Evolutionary conservation across 2,329 filamentous ascomycete species (phyloP).

Genomic region (Cytospora leucostoma): DNA sequence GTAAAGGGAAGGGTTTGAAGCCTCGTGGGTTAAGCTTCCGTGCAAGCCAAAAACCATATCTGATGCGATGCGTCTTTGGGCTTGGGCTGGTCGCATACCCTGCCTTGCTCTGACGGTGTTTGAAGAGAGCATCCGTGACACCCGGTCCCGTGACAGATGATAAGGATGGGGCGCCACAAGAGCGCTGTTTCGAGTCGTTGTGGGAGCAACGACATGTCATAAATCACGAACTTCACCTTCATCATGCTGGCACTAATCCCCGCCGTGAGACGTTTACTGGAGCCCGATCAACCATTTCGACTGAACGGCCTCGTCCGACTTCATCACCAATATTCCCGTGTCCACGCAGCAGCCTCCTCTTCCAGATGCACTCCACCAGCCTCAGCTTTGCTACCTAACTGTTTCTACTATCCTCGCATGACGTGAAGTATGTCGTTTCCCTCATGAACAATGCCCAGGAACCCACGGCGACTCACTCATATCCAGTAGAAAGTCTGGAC

Average conservation of each 20-base stretch:
- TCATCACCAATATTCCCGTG: background rate
- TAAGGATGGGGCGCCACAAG: background rate
- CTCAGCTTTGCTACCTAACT: slow-evolving; percentile 8
- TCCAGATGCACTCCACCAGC: background rate
- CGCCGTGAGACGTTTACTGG: background rate
- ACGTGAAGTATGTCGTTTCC: background rate
- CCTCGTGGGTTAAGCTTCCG: background rate
- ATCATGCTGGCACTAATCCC: background rate
- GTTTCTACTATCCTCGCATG: background rate
- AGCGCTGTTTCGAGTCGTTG: slow-evolving; percentile 11
- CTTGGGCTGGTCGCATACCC: no score
- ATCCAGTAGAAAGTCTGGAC: background rate
- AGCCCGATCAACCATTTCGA: background rate
- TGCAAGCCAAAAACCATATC: background rate
- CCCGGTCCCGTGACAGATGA: slow-evolving; percentile 1
- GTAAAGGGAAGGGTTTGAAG: background rate
- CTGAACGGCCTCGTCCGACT: background rate
- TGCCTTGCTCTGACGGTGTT: no score
- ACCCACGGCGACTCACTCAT: background rate
- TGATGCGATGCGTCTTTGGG: background rate
- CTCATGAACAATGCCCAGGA: background rate
- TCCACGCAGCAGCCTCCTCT: slow-evolving; percentile 11
- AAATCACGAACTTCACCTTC: slow-evolving; percentile 11
- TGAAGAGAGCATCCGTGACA: no score
- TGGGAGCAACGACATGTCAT: slow-evolving; percentile 16